phyloP scores from a whole-genome alignment of 345 rosid species.

The Eucalyptus sp. region DNA sequence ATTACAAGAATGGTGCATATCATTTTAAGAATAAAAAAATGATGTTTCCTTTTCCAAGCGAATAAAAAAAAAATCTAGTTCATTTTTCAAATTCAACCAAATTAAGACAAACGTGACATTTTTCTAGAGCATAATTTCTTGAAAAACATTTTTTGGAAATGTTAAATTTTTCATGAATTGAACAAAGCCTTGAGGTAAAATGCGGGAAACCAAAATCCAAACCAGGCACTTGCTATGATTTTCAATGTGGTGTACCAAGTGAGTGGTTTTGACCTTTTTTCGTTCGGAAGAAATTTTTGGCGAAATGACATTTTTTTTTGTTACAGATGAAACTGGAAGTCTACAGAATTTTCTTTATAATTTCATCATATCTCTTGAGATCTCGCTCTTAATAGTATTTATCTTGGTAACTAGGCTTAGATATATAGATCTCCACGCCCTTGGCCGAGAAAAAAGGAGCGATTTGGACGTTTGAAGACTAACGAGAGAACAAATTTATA shows the following conservation, averaged over 20 bases:
- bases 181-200: rapidly evolving
- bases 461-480: background rate
- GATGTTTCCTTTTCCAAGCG: rapidly evolving
- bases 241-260: rapidly evolving
- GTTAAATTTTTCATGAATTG: rapidly evolving
- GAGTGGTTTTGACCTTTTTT: rapidly evolving
- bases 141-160: background rate
- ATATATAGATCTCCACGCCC: background rate
- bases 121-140: background rate
- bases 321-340: rapidly evolving
- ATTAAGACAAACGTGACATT: background rate
- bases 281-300: rapidly evolving
- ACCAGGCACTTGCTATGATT: background rate
- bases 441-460: background rate
- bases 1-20: background rate
- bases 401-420: background rate
- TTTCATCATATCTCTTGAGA: too few species aligned
- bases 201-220: background rate
- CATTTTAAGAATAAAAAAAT: background rate
- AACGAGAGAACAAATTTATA: background rate
- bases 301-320: rapidly evolving
- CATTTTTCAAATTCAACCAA: background rate
- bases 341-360: rapidly evolving
- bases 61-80: background rate
- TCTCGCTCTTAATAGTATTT: background rate